Percentiles rank a stretch among this genome's conserved stretches.
Evolutionary conservation across 306 rosid genomes (phyloP).

Genomic region (Lathyrus tuberosus): DNA sequence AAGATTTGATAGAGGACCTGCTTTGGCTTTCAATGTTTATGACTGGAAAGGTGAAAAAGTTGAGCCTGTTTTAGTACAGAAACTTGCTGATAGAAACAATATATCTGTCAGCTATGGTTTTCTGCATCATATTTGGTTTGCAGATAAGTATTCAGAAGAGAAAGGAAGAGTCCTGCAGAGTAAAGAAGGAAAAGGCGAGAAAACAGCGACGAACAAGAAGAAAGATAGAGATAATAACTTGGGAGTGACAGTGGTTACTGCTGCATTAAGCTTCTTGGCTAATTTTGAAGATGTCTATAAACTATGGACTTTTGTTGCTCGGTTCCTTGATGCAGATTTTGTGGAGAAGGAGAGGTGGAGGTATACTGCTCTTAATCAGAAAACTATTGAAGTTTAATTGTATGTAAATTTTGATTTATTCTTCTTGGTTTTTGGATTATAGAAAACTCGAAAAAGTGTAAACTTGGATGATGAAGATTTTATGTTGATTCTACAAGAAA

Average conservation of each 20-base stretch:
- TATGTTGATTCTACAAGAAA: conserved; percentile 24
- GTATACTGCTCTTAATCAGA: conserved; percentile 91
- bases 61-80: conserved; percentile 95
- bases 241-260: conserved; percentile 88
- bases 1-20: conserved; percentile 85
- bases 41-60: conserved; percentile 96
- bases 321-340: conserved; percentile 93
- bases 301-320: conserved; percentile 92
- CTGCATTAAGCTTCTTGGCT: conserved; percentile 81
- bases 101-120: conserved; percentile 89
- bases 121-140: conserved; percentile 75
- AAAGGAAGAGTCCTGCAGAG: conserved; percentile 65
- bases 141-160: conserved; percentile 75
- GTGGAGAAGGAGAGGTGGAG: conserved; percentile 99
- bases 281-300: conserved; percentile 78
- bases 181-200: conserved; percentile 47
- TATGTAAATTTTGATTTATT: conserved; percentile 37
- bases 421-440: conserved; percentile 34
- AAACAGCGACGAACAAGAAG: conserved; percentile 44
- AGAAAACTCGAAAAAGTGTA: conserved; percentile 22
- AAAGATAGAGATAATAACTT: conserved; percentile 46
- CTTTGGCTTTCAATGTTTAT: conserved; percentile 86
- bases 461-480: conserved; percentile 34
- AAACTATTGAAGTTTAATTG: conserved; percentile 65
- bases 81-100: conserved; percentile 85